Percentiles rank a stretch among this genome's conserved stretches.
These are phyloP conservation scores for Rhodotorula sp. DNA, from an alignment of 1,284 basidiomycete genomes.

Conservation along the genomic window DNA sequence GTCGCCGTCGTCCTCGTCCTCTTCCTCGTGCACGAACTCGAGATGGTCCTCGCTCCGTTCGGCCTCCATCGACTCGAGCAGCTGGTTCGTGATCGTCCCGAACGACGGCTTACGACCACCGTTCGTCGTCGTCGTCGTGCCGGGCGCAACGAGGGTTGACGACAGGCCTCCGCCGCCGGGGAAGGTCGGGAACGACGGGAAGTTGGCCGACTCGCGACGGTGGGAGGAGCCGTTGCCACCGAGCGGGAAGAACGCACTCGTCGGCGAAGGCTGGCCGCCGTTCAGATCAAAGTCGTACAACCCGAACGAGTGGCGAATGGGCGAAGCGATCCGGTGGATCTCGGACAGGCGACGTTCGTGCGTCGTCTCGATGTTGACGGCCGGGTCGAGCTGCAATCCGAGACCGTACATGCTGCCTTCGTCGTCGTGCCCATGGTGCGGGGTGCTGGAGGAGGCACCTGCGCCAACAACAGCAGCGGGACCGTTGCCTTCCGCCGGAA, in stretches of 20 bases:
- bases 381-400: constrained; percentile 16
- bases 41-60: neutral
- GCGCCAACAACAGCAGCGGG: no score
- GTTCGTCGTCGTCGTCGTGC: neutral
- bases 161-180: neutral
- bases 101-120: constrained; percentile 5
- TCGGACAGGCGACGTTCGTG: constrained; percentile 27
- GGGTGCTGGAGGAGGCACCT: neutral
- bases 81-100: constrained; percentile 10
- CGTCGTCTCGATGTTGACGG: neutral
- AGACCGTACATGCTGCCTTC: constrained; percentile 4
- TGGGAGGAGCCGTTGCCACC: constrained; percentile 6
- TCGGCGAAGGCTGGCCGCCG: constrained; percentile 1
- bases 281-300: constrained; percentile 21
- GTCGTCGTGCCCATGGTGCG: neutral
- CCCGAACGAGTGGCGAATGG: constrained; percentile 5
- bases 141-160: neutral
- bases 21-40: neutral
- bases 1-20: neutral
- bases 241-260: constrained; percentile 4
- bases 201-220: neutral
- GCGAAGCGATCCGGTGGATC: constrained; percentile 13
- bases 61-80: constrained; percentile 21
- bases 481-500: neutral
- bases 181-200: constrained; percentile 10